Evolutionary conservation across 345 rosid genomes (phyloP).

Genomic region (Populus deltoides): DNA sequence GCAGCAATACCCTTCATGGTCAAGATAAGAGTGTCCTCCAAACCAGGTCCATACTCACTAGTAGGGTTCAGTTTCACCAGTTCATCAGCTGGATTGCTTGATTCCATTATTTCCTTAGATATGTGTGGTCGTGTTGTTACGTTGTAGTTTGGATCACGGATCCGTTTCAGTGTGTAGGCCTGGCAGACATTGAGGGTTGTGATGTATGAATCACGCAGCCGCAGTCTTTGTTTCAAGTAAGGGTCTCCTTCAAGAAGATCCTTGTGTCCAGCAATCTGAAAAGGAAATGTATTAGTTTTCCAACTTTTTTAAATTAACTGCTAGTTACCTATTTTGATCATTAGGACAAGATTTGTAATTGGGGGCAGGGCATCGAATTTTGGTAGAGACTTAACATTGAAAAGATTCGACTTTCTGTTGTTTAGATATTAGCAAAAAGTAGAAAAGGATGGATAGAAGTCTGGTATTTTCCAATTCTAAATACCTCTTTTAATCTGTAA

Average conservation of each 20-base stretch:
- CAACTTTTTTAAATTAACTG: neutral
- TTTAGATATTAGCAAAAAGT: neutral
- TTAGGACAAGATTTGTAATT: too few species aligned
- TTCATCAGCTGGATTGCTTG: slow-evolving; percentile 63
- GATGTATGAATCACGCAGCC: slow-evolving; percentile 90
- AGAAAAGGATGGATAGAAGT: neutral
- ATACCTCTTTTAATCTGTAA: neutral
- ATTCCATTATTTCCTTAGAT: slow-evolving; percentile 73
- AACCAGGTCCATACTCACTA: slow-evolving; percentile 84
- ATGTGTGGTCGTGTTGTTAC: slow-evolving; percentile 76
- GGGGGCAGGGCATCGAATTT: neutral
- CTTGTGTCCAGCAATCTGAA: slow-evolving; percentile 87
- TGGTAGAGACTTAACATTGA: neutral
- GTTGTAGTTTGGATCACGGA: slow-evolving; percentile 76
- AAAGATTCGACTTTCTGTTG: neutral
- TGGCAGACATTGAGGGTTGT: slow-evolving; percentile 93
- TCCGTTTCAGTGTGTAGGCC: slow-evolving; percentile 89
- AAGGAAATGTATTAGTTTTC: neutral
- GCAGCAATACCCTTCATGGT: slow-evolving; percentile 99
- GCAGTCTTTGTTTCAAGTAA: slow-evolving; percentile 88
- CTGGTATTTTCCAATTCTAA: neutral
- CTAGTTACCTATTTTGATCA: neutral
- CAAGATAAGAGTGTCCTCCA: slow-evolving; percentile 96
- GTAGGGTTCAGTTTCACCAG: slow-evolving; percentile 75
- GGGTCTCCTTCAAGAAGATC: slow-evolving; percentile 97